Percentiles rank a stretch among this genome's conserved stretches.
These are phyloP conservation scores for Aeminium ludgeri DNA, from an alignment of 495 filamentous ascomycete species.

Conservation along the genomic window DNA sequence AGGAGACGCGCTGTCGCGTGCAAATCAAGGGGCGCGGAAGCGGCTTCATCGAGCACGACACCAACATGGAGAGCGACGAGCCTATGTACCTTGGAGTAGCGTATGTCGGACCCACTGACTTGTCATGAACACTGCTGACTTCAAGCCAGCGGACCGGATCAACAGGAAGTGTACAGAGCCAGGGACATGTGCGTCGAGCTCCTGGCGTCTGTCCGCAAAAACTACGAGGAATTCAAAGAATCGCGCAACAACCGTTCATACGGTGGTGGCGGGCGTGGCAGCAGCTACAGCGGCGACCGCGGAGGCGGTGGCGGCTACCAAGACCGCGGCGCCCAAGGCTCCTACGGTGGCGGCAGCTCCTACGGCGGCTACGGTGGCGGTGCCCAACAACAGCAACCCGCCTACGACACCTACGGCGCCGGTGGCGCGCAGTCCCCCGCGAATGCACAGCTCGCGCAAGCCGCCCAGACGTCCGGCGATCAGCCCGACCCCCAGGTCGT, in stretches of 20 bases:
- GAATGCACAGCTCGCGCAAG: neutral
- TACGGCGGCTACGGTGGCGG: conserved; percentile 6
- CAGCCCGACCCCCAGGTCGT: conserved; percentile 3
- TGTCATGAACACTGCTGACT: neutral
- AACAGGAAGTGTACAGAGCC: conserved; percentile 66
- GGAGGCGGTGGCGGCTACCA: conserved; percentile 9
- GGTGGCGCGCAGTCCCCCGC: conserved; percentile 10
- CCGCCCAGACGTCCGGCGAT: conserved; percentile 22
- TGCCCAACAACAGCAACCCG: neutral
- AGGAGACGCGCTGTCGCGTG: conserved; percentile 82
- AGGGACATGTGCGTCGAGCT: conserved; percentile 81
- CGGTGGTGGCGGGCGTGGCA: conserved; percentile 19
- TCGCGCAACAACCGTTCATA: conserved; percentile 30
- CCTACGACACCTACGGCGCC: conserved; percentile 2
- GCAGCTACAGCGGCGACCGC: conserved; percentile 15
- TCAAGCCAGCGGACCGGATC: conserved; percentile 60
- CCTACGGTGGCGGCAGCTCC: conserved; percentile 15
- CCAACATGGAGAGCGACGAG: conserved; percentile 78
- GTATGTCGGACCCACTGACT: conserved; percentile 33
- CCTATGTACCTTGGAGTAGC: conserved; percentile 90
- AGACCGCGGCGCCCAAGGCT: conserved; percentile 14
- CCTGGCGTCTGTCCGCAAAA: conserved; percentile 60
- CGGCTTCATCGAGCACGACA: conserved; percentile 74
- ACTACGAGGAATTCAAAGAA: conserved; percentile 80
- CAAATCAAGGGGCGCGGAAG: conserved; percentile 98